A percentile compares a stretch with the other conserved stretches of the same genome.
phyloP scores from a whole-genome alignment of 306 rosid species.

The Nissolia schottii region DNA sequence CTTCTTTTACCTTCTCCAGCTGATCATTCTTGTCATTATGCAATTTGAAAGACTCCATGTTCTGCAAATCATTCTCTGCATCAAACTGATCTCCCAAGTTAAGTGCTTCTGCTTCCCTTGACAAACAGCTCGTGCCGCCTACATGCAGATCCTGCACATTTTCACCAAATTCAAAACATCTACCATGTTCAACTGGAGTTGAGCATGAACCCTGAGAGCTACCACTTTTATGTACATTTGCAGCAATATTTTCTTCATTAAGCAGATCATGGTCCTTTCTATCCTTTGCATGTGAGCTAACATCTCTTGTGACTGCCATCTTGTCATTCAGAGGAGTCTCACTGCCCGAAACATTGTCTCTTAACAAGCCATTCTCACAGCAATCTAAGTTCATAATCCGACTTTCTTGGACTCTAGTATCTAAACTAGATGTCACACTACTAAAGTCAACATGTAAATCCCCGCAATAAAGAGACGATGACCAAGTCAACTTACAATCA shows the following conservation, averaged over 20 bases:
- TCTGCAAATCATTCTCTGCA: slow-evolving; percentile 15
- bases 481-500: slow-evolving; percentile 9
- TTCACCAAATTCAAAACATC: slow-evolving; percentile 19
- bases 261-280: not conserved
- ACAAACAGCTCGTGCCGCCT: slow-evolving; percentile 24
- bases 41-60: slow-evolving; percentile 7
- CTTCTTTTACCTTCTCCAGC: slow-evolving; percentile 14
- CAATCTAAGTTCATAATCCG: slow-evolving; percentile 9
- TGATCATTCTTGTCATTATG: slow-evolving; percentile 1
- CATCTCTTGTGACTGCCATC: slow-evolving; percentile 12
- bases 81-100: slow-evolving; percentile 32
- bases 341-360: not conserved
- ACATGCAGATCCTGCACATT: slow-evolving; percentile 16
- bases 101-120: slow-evolving; percentile 24
- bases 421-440: slow-evolving; percentile 19
- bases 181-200: slow-evolving; percentile 30
- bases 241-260: slow-evolving; percentile 13
- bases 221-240: slow-evolving; percentile 28
- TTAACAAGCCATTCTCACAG: slow-evolving; percentile 1
- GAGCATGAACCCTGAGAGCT: slow-evolving; percentile 44
- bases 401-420: slow-evolving; percentile 21
- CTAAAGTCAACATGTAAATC: slow-evolving; percentile 6
- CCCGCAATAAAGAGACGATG: slow-evolving; percentile 17
- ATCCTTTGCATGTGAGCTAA: not conserved
- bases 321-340: slow-evolving; percentile 24